Percentiles rank a stretch among this genome's conserved stretches.
Evolutionary conservation across 1,284 basidiomycete genomes (phyloP).

Genomic region (Leccinum insigne): DNA sequence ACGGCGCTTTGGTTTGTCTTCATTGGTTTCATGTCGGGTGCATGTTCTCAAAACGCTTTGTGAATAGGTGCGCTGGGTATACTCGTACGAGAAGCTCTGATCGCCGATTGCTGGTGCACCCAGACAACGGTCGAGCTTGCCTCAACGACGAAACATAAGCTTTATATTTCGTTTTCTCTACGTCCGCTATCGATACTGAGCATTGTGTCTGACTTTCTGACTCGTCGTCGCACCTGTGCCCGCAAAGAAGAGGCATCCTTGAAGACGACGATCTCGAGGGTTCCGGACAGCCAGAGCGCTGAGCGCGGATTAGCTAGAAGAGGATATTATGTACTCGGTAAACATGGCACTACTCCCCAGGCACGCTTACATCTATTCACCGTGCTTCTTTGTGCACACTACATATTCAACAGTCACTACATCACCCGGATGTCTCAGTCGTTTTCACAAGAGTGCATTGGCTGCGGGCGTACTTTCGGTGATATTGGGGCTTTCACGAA

Average conservation of each 20-base stretch:
- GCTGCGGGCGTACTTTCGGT: rapidly evolving
- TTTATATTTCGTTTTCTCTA: slow-evolving; percentile 94
- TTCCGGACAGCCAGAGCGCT: slow-evolving; percentile 45
- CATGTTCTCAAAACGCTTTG: too few species aligned
- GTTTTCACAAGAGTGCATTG: too few species aligned
- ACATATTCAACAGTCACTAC: too few species aligned
- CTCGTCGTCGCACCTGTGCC: slow-evolving; percentile 48
- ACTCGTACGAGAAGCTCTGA: too few species aligned
- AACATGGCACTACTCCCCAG: too few species aligned
- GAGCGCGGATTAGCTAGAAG: slow-evolving; percentile 64
- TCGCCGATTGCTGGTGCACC: slow-evolving; percentile 57
- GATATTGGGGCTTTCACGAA: too few species aligned
- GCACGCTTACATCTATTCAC: too few species aligned
- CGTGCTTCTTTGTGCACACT: too few species aligned
- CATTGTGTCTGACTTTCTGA: slow-evolving; percentile 92
- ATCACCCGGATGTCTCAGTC: too few species aligned
- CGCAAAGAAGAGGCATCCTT: slow-evolving; percentile 65
- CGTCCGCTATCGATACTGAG: slow-evolving; percentile 90
- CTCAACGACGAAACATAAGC: slow-evolving; percentile 73
- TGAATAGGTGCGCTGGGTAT: too few species aligned
- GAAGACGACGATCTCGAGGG: slow-evolving; percentile 94
- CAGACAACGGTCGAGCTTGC: slow-evolving; percentile 81
- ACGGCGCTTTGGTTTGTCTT: too few species aligned
- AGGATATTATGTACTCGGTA: slow-evolving; percentile 48
- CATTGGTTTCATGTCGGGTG: too few species aligned